A percentile compares a stretch with the other conserved stretches of the same genome.
phyloP scores from a whole-genome alignment of 805 yeast genomes.

The baker's yeast (Saccharomyces cerevisiae) region DNA sequence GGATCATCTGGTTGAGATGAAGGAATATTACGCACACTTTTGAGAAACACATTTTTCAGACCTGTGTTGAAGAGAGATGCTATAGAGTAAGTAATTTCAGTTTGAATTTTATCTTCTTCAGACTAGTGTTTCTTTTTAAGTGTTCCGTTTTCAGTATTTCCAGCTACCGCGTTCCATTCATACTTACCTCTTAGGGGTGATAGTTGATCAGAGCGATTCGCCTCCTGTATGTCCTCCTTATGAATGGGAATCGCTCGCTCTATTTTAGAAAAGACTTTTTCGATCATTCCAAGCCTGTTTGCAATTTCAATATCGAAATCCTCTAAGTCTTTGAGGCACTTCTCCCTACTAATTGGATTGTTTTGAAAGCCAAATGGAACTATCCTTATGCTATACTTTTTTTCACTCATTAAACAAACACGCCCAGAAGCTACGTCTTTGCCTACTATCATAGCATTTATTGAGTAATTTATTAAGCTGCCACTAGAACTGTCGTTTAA shows the following conservation, averaged over 20 bases:
- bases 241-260: background rate
- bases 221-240: background rate
- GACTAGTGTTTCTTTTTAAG: background rate
- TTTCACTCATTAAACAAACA: slow-evolving; percentile 7
- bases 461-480: slow-evolving; percentile 38
- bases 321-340: background rate
- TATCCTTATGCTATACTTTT: slow-evolving; percentile 12
- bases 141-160: background rate
- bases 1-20: background rate
- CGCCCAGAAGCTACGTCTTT: slow-evolving; percentile 13
- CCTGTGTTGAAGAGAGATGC: background rate
- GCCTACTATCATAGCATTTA: slow-evolving; percentile 45
- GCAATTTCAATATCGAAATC: background rate
- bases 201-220: background rate
- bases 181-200: background rate
- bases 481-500: slow-evolving; percentile 35
- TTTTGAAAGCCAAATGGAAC: slow-evolving; percentile 16
- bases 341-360: background rate
- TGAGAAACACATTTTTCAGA: background rate
- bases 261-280: slow-evolving; percentile 1
- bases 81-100: slow-evolving; percentile 2
- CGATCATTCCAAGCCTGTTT: slow-evolving; percentile 1
- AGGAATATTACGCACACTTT: background rate
- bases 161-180: background rate
- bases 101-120: background rate